Evolutionary conservation across 164 flowering plant genomes (phyloP).

Genomic region (Macadamia integrifolia): DNA sequence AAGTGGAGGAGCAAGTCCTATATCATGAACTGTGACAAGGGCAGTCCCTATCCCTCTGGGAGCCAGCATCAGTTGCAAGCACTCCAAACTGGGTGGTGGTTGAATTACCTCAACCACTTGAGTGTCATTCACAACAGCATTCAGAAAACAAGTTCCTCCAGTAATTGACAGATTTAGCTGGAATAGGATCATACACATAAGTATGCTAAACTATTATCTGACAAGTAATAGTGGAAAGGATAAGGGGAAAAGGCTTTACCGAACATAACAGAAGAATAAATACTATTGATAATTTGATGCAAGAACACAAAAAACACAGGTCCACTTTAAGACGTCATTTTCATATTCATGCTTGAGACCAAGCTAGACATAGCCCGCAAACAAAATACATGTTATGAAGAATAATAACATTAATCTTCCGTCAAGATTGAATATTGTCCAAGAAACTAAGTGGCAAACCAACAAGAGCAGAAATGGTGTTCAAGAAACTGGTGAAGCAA

Average conservation of each 20-base stretch:
- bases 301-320: too few relatives aligned
- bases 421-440: too few relatives aligned
- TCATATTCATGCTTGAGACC: too few relatives aligned
- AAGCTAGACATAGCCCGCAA: too few relatives aligned
- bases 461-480: too few relatives aligned
- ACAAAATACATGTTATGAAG: too few relatives aligned
- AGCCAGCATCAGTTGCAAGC: slow-evolving; percentile 47
- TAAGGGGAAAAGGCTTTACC: not conserved
- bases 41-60: slow-evolving; percentile 75
- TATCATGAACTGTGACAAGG: slow-evolving; percentile 63
- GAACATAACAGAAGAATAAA: not conserved
- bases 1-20: slow-evolving; percentile 67
- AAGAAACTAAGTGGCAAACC: too few relatives aligned
- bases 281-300: too few relatives aligned
- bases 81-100: slow-evolving; percentile 42
- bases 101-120: slow-evolving; percentile 62
- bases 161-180: slow-evolving; percentile 64
- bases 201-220: not conserved
- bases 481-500: too few relatives aligned
- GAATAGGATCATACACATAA: not conserved
- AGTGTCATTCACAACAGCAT: slow-evolving; percentile 68
- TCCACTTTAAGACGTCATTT: too few relatives aligned
- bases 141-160: slow-evolving; percentile 84
- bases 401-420: too few relatives aligned
- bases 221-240: not conserved